Evolutionary conservation across 331 rosid genomes (phyloP).

Genomic region (Rosa hybrid): DNA sequence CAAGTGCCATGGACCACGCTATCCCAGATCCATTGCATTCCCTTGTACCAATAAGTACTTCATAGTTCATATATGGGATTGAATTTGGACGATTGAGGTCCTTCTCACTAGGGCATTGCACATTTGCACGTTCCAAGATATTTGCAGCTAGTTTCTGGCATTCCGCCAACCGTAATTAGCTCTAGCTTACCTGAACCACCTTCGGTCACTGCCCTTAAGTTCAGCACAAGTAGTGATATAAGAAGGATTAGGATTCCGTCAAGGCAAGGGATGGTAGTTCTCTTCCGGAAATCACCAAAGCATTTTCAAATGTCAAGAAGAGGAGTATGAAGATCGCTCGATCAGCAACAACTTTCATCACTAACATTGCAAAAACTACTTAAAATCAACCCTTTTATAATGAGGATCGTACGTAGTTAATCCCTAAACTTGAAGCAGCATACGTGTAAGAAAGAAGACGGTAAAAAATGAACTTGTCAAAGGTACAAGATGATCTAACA

Average conservation of each 20-base stretch:
- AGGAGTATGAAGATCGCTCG: neutral
- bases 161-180: neutral
- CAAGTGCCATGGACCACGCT: conserved; percentile 1
- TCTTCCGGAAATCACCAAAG: neutral
- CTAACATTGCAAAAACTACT: neutral
- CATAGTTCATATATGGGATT: neutral
- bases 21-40: conserved; percentile 10
- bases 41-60: neutral
- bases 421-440: neutral
- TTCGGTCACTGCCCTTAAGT: no score
- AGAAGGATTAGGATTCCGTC: neutral
- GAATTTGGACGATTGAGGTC: conserved; percentile 14
- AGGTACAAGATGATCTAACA: neutral
- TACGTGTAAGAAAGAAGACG: neutral
- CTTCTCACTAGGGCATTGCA: conserved; percentile 11
- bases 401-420: neutral
- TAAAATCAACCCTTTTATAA: neutral
- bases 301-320: neutral
- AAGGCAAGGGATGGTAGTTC: neutral
- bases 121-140: neutral
- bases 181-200: neutral
- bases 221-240: no score
- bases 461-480: neutral
- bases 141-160: neutral
- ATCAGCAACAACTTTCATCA: neutral